Evolutionary conservation across 352 stramenopile species (phyloP).

Genomic region (Saprolegnia diclina): DNA sequence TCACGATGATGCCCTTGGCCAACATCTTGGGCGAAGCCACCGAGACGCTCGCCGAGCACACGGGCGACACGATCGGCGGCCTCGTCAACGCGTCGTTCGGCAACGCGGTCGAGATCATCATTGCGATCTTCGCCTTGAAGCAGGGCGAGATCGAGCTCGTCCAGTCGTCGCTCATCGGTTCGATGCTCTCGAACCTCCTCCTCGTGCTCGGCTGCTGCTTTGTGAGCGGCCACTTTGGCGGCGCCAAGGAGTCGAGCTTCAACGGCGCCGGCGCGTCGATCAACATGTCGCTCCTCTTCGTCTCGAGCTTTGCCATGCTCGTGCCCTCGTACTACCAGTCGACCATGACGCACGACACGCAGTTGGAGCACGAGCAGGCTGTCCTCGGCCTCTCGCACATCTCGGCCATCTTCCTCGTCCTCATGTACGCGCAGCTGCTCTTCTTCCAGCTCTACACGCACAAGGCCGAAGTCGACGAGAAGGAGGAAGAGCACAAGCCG

Average conservation of each 20-base stretch:
- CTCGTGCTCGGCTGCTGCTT: conserved; percentile 96
- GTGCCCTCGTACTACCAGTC: conserved; percentile 89
- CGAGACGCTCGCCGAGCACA: conserved; percentile 95
- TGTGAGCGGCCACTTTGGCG: conserved; percentile 76
- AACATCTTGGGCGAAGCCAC: conserved; percentile 95
- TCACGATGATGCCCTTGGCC: conserved; percentile 94
- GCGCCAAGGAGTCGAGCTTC: conserved; percentile 85
- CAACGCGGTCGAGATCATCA: conserved; percentile 96
- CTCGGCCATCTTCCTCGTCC: conserved; percentile 74
- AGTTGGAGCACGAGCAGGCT: conserved; percentile 42
- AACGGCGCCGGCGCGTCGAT: conserved; percentile 88
- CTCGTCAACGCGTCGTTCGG: conserved; percentile 98
- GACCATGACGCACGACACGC: conserved; percentile 53
- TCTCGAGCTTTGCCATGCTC: conserved; percentile 91
- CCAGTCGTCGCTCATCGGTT: conserved; percentile 95
- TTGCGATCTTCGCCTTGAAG: conserved; percentile 91
- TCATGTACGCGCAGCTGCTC: conserved; percentile 93
- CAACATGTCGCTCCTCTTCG: conserved; percentile 92
- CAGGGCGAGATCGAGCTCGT: conserved; percentile 94
- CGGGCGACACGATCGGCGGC: conserved; percentile 94
- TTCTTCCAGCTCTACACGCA: conserved; percentile 96
- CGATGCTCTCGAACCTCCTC: conserved; percentile 95
- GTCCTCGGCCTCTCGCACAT: conserved; percentile 75
- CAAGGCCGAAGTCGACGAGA: conserved; percentile 40
- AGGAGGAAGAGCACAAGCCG: conserved; percentile 64